Percentiles rank a stretch among this genome's conserved stretches.
Conservation (phyloP, 768 basidiomycete species). For the Leccinum obscurum region DNA sequence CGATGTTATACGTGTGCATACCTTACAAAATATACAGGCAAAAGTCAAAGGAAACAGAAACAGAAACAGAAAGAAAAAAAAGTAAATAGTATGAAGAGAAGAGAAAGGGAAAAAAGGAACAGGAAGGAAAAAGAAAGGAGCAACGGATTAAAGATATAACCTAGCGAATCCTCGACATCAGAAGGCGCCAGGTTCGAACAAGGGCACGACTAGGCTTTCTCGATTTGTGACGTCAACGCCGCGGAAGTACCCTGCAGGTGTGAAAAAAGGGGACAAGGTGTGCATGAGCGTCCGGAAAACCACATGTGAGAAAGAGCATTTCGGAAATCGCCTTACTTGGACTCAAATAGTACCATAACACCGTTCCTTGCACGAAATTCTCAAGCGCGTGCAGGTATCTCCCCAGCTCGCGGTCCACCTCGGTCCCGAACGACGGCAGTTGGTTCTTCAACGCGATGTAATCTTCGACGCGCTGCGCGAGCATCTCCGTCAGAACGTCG, state of each 20-base stretch:
- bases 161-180: constrained; percentile 10
- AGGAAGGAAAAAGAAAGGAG: not conserved
- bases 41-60: not conserved
- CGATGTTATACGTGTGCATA: constrained; percentile 15
- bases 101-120: not conserved
- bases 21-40: constrained; percentile 23
- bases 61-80: too few species aligned
- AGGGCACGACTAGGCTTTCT: constrained; percentile 28
- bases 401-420: constrained; percentile 35
- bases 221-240: constrained; percentile 35
- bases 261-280: not conserved
- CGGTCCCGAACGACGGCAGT: constrained; percentile 37
- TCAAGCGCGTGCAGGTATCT: constrained; percentile 37
- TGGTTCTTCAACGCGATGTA: constrained; percentile 33
- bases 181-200: constrained; percentile 30
- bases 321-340: constrained; percentile 31
- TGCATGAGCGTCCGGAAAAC: not conserved
- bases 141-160: not conserved
- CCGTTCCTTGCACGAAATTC: constrained; percentile 40
- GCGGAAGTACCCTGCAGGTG: constrained; percentile 31
- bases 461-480: constrained; percentile 35
- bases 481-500: constrained; percentile 39
- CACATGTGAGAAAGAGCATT: not conserved
- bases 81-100: not conserved
- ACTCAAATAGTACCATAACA: constrained; percentile 42